These are phyloP conservation scores for Vitis cinerea DNA, from an alignment of 164 flowering plant genomes.

Conservation along the genomic window DNA sequence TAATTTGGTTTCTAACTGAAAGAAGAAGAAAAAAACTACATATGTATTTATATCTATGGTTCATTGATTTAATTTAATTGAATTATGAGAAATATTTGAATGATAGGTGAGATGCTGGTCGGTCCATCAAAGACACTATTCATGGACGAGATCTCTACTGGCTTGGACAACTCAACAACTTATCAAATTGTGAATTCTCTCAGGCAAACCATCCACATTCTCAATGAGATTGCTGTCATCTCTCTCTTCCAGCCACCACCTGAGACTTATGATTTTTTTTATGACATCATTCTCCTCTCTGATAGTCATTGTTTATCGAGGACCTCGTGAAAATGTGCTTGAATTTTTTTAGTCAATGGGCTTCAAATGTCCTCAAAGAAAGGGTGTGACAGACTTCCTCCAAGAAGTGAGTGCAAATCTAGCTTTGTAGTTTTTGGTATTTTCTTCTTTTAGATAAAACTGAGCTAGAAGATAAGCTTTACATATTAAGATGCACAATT, in stretches of 20 bases:
- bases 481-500: neutral
- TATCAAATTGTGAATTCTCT: slow-evolving; percentile 67
- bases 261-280: slow-evolving; percentile 69
- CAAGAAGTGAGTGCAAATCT: slow-evolving; percentile 51
- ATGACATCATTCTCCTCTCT: slow-evolving; percentile 72
- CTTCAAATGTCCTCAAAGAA: slow-evolving; percentile 65
- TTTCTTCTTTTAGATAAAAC: too few species aligned
- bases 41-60: too few species aligned
- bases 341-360: slow-evolving; percentile 67
- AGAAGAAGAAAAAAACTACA: too few species aligned
- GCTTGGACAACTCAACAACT: slow-evolving; percentile 84
- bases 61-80: too few species aligned
- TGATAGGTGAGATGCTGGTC: slow-evolving; percentile 76
- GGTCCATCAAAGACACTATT: slow-evolving; percentile 71
- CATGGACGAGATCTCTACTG: slow-evolving; percentile 93
- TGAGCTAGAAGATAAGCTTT: neutral
- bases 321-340: slow-evolving; percentile 62
- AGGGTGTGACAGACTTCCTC: slow-evolving; percentile 70
- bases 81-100: neutral
- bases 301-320: slow-evolving; percentile 81
- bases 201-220: slow-evolving; percentile 51
- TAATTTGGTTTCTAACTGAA: too few species aligned
- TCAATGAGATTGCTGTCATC: slow-evolving; percentile 61
- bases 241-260: slow-evolving; percentile 92
- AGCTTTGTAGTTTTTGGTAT: neutral